Evolutionary conservation across 805 yeast species (phyloP).

Genomic region (Metschnikowia koreensis): DNA sequence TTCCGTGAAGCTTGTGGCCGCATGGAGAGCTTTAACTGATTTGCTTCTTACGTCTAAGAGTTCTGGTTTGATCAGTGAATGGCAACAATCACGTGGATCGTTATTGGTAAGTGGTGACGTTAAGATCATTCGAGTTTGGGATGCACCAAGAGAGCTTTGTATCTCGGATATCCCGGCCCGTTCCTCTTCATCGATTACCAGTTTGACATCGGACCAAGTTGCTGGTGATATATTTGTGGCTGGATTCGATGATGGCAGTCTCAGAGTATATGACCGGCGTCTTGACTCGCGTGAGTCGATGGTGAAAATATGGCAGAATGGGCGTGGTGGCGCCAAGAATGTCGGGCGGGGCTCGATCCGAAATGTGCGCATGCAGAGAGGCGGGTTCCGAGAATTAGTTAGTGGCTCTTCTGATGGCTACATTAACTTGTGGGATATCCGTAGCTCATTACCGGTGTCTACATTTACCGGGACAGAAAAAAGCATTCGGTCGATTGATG

Average conservation of each 20-base stretch:
- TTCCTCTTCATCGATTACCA: constrained; percentile 82
- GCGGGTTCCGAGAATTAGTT: constrained; percentile 87
- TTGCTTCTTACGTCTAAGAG: constrained; percentile 75
- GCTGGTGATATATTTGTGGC: constrained; percentile 88
- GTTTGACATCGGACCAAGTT: constrained; percentile 91
- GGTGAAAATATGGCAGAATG: constrained; percentile 73
- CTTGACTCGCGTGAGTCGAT: constrained; percentile 80
- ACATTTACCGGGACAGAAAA: constrained; percentile 56
- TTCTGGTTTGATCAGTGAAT: constrained; percentile 82
- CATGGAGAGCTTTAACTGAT: constrained; percentile 94
- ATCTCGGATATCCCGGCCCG: constrained; percentile 87
- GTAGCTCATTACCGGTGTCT: constrained; percentile 68
- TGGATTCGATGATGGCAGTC: constrained; percentile 87
- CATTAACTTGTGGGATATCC: constrained; percentile 88
- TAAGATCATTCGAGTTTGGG: constrained; percentile 89
- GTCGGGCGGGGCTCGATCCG: constrained; percentile 54
- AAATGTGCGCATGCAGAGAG: constrained; percentile 92
- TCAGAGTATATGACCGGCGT: constrained; percentile 89
- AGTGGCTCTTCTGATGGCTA: constrained; percentile 82
- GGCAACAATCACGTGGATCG: constrained; percentile 97
- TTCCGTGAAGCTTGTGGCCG: constrained; percentile 61
- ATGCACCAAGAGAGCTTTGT: constrained; percentile 90
- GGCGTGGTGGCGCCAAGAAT: constrained; percentile 23
- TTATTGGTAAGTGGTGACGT: constrained; percentile 93
- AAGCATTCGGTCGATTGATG: constrained; percentile 63